Evolutionary conservation across 331 rosid genomes (phyloP).

Genomic region (Rhamnella rubrinervis): DNA sequence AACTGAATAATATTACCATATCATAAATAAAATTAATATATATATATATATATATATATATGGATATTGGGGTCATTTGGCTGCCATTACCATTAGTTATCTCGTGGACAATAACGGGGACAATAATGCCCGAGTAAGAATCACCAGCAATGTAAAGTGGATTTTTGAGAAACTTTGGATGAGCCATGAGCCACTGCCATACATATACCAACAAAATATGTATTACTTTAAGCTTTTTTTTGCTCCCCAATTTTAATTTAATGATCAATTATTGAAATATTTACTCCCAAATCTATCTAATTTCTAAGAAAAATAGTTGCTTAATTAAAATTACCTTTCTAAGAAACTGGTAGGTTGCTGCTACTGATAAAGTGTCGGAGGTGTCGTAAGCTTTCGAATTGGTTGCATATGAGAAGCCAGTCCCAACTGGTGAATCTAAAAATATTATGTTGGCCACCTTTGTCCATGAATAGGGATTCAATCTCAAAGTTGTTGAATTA

Average conservation of each 20-base stretch:
- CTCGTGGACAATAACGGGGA: conserved; percentile 18
- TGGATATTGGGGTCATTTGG: too few relatives aligned
- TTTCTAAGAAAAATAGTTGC: not conserved
- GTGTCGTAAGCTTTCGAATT: conserved; percentile 5
- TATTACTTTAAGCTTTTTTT: too few relatives aligned
- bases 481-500: not conserved
- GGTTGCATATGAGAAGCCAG: conserved; percentile 27
- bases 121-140: conserved; percentile 32
- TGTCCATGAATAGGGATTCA: conserved; percentile 36
- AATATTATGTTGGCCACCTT: conserved; percentile 29
- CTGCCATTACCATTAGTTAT: conserved; percentile 19
- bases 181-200: conserved; percentile 24
- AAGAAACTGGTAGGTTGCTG: conserved; percentile 13
- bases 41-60: too few relatives aligned
- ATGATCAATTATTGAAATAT: too few relatives aligned
- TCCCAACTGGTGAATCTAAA: conserved; percentile 24
- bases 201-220: not conserved
- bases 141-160: conserved; percentile 30
- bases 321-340: conserved; percentile 22
- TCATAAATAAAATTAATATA: too few relatives aligned
- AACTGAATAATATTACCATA: too few relatives aligned
- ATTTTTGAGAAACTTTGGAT: conserved; percentile 28
- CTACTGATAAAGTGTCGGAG: conserved; percentile 17
- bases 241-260: too few relatives aligned
- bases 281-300: too few relatives aligned